Conservation (phyloP, 2,329 filamentous ascomycete genomes). For the Harringtonia aguacate region DNA sequence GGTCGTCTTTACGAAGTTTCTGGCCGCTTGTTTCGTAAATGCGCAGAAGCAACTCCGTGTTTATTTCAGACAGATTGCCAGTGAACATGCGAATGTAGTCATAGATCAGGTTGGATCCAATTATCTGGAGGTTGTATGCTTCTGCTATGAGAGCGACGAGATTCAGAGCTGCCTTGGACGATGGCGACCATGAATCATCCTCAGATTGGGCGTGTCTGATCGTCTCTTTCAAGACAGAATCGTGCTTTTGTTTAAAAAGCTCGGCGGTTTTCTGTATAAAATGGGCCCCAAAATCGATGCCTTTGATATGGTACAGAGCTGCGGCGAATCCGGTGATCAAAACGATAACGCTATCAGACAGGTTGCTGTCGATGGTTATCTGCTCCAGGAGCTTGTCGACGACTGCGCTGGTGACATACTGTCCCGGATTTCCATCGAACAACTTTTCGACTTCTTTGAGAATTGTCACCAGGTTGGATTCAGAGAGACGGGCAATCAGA, state of each 20-base stretch:
- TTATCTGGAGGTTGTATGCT: conserved; percentile 84
- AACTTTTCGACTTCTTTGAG: conserved; percentile 71
- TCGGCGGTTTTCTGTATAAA: conserved; percentile 48
- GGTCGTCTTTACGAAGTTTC: conserved; percentile 79
- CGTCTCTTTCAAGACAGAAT: conserved; percentile 21
- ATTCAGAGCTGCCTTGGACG: conserved; percentile 59
- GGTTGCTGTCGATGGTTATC: conserved; percentile 63
- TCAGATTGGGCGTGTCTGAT: conserved; percentile 15
- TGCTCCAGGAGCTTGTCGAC: conserved; percentile 70
- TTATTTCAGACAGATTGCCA: conserved; percentile 64
- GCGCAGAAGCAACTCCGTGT: conserved; percentile 78
- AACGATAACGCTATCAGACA: conserved; percentile 84
- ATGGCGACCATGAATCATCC: conserved; percentile 4
- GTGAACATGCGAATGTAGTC: conserved; percentile 81
- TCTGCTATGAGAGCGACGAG: conserved; percentile 74
- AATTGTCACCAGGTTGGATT: conserved; percentile 80
- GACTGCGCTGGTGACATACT: conserved; percentile 73
- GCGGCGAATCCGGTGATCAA: conserved; percentile 84
- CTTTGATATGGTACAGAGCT: conserved; percentile 76
- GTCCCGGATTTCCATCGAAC: conserved; percentile 76
- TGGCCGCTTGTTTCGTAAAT: conserved; percentile 74
- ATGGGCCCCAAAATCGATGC: conserved; percentile 82
- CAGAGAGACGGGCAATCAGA: conserved; percentile 83
- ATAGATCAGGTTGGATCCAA: conserved; percentile 75
- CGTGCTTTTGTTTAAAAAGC: conserved; percentile 59